Base-by-base conservation (phyloP, 352 stramenopile species). In the Pythium aquatile region DNA sequence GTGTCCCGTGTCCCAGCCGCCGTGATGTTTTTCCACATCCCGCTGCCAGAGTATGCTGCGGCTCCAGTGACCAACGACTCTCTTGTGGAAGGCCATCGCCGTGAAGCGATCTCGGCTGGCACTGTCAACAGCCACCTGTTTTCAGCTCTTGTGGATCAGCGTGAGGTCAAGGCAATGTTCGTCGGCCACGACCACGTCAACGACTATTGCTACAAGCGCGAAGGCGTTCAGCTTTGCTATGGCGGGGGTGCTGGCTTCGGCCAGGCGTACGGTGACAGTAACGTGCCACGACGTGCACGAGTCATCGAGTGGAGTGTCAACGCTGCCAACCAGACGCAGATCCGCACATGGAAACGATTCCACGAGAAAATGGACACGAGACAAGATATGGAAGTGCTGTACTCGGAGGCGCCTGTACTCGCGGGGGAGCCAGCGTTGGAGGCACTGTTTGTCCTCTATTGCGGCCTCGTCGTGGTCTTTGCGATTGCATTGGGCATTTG, bases 81-180 rank as follows among this genome's bases (percentile, higher is more conserved):
- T 17, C 3, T 44, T 5, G 37, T 44, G 13, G 33, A 20, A 1
- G 65, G 58, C 1, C 28, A 67, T 2, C 42, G 60, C 11, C 28
- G 42, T 0, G 66, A 73, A 52, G 17, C 5, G 2, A 37, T 73
- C 9, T 69, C 61, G 17, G 51, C 61, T 1, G 55, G 11, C 1
- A 44, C 13, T 14, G 30, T 70, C 17, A 63, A 66, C 32, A 59
- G 37, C 2, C 54, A 61, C 53, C 32, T 74, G 42, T 74, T 74
- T 24, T 17, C 57, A 24, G 53, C 67, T 53, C 56, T 74, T 1
- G 67, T 67, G 2, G 67, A 69, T 13, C 39, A 65, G 33, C 48
- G 58, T 35, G 67, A 74, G 32, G 69, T 78, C 32, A 74, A 76
- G 47, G 72, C 72, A 13, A 75, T 67, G 53, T 79, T 79, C 49